Conservation (phyloP, 2,329 filamentous ascomycete species). For the Neocatenulostroma microsporum region DNA sequence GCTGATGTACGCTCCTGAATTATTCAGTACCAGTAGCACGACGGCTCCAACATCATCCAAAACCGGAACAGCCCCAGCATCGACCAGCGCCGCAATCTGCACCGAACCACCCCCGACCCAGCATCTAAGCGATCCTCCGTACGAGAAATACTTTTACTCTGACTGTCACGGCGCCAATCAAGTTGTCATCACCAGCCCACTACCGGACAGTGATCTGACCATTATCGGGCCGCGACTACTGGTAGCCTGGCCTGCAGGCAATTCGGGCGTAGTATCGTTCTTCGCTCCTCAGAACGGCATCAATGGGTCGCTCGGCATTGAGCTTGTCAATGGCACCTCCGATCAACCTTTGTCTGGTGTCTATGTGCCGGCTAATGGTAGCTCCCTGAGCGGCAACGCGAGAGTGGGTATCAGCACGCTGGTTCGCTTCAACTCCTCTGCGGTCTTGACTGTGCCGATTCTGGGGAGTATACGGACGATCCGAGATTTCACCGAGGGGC, state of each 20-base stretch:
- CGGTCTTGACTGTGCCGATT: slow-evolving; percentile 49
- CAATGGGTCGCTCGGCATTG: slow-evolving; percentile 48
- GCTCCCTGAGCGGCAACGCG: slow-evolving; percentile 28
- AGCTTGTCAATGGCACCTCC: slow-evolving; percentile 44
- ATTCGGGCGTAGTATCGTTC: slow-evolving; percentile 52
- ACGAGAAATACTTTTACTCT: slow-evolving; percentile 59
- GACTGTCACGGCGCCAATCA: slow-evolving; percentile 55
- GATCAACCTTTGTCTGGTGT: slow-evolving; percentile 43
- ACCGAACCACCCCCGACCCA: slow-evolving; percentile 30
- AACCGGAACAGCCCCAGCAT: too few relatives aligned
- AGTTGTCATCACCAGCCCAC: slow-evolving; percentile 53
- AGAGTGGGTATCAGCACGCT: slow-evolving; percentile 45
- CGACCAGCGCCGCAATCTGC: slow-evolving; percentile 20
- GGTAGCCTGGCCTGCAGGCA: slow-evolving; percentile 56
- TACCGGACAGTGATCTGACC: slow-evolving; percentile 45
- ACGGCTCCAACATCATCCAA: too few relatives aligned
- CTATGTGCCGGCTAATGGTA: slow-evolving; percentile 26
- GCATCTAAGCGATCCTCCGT: slow-evolving; percentile 49
- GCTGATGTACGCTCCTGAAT: too few relatives aligned
- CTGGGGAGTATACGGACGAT: slow-evolving; percentile 57
- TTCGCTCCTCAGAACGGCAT: slow-evolving; percentile 49
- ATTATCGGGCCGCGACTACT: slow-evolving; percentile 51
- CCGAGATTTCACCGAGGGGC: slow-evolving; percentile 55
- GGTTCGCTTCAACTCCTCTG: slow-evolving; percentile 52
- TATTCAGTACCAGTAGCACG: too few relatives aligned